Base-by-base conservation (phyloP, 1,139 yeast species). In the Meyerozyma smithsonii region DNA sequence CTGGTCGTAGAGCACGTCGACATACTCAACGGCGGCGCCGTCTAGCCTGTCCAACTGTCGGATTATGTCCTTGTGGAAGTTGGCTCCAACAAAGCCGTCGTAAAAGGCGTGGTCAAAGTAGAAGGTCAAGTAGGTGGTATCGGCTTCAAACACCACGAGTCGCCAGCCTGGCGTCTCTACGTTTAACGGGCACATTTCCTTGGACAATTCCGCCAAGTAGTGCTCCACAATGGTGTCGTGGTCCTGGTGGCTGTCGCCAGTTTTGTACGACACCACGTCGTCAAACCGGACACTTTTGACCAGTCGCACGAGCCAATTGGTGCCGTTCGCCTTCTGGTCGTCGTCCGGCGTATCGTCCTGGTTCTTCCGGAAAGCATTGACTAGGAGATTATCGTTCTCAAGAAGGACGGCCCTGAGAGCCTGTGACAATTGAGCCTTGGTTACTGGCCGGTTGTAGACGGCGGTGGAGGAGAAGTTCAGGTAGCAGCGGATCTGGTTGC, bases 21-120 rank as follows among this genome's bases (percentile, higher is more conserved):
- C 23, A 18, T 37, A 36, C 8, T 26, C 20, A 4, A n/a, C n/a
- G n/a, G n/a, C n/a, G 37, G 35, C 11, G 32, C 32, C 8, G n/a
- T 26, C 25, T 3, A 24, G 14, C 32, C 19, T 30, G 16, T n/a
- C 34, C 10, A 56, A 46, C 16, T 52, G 56, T 14, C 40, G 40
- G 2, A 58, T 41, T 38, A 69, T 54, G 25, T 64, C 63, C 8
- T 51, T 46, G 38, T 66, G 73, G 46, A 70, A 67, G 33, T 52
- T 49, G 7, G 52, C 48, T 0, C 58, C 68, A 1, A 69, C 51
- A n/a, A 50, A 53, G 4, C 74, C 75, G 46, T 69, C 74, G 28
- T 56, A 57, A 8, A 62, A 46, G 1, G 59, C 32, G 46, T 70
- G 75, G 46, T 66, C 67, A 40, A 60, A 58, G n/a, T 50, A 50